These are phyloP conservation scores for Talaromyces proteolyticus DNA, from an alignment of 495 filamentous ascomycete genomes.

Conservation along the genomic window DNA sequence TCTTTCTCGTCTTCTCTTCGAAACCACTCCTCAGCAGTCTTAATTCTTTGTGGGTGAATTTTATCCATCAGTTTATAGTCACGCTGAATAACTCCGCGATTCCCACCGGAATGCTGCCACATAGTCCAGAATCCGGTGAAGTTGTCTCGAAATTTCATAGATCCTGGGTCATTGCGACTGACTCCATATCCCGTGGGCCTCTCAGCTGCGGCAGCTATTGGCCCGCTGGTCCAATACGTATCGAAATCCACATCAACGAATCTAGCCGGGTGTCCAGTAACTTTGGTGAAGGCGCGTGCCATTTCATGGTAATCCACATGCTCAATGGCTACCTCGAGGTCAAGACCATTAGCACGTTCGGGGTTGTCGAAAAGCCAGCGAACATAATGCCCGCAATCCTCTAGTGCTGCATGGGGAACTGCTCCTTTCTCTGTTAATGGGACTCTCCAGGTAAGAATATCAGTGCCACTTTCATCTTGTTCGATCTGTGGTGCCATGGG, in stretches of 20 bases:
- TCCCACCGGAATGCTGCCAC: constrained; percentile 17
- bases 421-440: constrained; percentile 39
- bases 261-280: constrained; percentile 44
- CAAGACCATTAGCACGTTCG: constrained; percentile 38
- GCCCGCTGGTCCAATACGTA: constrained; percentile 27
- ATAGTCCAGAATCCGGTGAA: constrained; percentile 50
- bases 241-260: constrained; percentile 36
- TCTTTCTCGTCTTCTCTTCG: constrained; percentile 8
- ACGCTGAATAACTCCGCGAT: constrained; percentile 29
- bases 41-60: constrained; percentile 45
- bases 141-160: constrained; percentile 40
- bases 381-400: constrained; percentile 48
- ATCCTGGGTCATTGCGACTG: constrained; percentile 29
- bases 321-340: constrained; percentile 45
- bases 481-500: neutral
- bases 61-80: constrained; percentile 48
- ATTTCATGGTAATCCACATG: constrained; percentile 40
- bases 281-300: constrained; percentile 41
- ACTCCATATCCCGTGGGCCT: constrained; percentile 30
- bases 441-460: constrained; percentile 35
- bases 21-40: constrained; percentile 24
- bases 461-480: too few species aligned
- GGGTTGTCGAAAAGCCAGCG: constrained; percentile 52
- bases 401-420: constrained; percentile 39
- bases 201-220: constrained; percentile 11